phyloP scores from a whole-genome alignment of 768 basidiomycete species.

The Auriscalpium microsporum region DNA sequence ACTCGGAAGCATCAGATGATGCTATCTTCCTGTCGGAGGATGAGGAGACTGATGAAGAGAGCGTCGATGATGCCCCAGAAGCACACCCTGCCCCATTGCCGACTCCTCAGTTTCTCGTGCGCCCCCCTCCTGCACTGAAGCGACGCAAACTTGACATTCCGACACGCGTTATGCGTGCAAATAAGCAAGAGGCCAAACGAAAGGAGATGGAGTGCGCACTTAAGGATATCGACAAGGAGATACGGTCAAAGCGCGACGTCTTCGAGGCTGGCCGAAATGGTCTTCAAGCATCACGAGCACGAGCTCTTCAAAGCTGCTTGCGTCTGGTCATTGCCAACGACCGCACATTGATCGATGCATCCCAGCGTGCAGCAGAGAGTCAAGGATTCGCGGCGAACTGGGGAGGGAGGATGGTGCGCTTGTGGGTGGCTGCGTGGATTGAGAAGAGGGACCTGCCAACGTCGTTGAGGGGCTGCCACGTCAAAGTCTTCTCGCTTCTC shows the following conservation, averaged over 20 bases:
- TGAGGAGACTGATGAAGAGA: too few relatives aligned
- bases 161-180: background rate
- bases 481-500: constrained; percentile 12
- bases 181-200: background rate
- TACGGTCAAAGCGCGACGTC: background rate
- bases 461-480: constrained; percentile 13
- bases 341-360: constrained; percentile 15
- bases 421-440: constrained; percentile 11
- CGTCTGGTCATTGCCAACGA: constrained; percentile 14
- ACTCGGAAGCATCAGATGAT: too few relatives aligned
- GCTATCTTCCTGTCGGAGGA: too few relatives aligned
- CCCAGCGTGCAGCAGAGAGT: constrained; percentile 12
- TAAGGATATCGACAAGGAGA: background rate
- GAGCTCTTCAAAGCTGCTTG: constrained; percentile 14
- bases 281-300: constrained; percentile 18
- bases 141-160: background rate
- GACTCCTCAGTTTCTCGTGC: background rate
- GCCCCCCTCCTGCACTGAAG: background rate
- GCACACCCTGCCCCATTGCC: background rate
- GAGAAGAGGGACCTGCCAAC: constrained; percentile 4
- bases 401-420: constrained; percentile 12
- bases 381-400: constrained; percentile 12
- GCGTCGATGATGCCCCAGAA: background rate
- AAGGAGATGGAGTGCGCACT: background rate
- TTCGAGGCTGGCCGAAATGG: constrained; percentile 7